These are phyloP conservation scores for Pythium aristosporum DNA, from an alignment of 352 stramenopile species.

Conservation along the genomic window DNA sequence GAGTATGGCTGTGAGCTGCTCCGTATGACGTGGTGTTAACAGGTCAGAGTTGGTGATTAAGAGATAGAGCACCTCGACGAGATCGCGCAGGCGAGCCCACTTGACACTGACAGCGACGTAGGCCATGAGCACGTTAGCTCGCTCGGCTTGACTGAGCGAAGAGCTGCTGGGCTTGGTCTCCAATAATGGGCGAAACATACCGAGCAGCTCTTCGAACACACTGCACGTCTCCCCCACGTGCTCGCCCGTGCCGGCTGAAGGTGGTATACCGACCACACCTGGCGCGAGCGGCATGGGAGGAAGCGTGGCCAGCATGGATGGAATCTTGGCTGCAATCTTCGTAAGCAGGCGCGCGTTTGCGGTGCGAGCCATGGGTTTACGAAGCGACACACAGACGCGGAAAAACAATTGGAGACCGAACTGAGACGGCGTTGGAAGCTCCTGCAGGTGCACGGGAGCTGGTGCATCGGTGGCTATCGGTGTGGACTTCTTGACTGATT, in stretches of 20 bases:
- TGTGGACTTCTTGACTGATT: background rate
- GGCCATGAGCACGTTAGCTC: constrained; percentile 38
- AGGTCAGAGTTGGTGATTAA: constrained; percentile 33
- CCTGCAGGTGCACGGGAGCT: constrained; percentile 7
- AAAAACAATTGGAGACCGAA: constrained; percentile 75
- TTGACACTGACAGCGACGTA: constrained; percentile 73
- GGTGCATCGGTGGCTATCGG: background rate
- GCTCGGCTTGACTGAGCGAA: constrained; percentile 24
- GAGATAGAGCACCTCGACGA: constrained; percentile 43
- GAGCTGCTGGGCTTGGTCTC: background rate
- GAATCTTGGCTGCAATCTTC: constrained; percentile 53
- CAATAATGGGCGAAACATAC: constrained; percentile 44
- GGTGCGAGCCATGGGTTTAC: constrained; percentile 13
- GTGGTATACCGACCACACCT: constrained; percentile 28
- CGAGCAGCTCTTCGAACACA: constrained; percentile 58
- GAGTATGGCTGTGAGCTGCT: constrained; percentile 37
- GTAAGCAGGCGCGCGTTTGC: constrained; percentile 38
- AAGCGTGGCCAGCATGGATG: constrained; percentile 49
- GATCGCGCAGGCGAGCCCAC: constrained; percentile 50
- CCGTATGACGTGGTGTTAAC: constrained; percentile 25
- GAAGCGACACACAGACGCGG: constrained; percentile 51
- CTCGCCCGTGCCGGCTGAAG: background rate
- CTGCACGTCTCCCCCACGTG: constrained; percentile 24
- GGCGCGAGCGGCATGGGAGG: constrained; percentile 57
- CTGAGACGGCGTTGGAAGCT: constrained; percentile 46